Base-by-base conservation (phyloP, 257 asterid species). In the Cordia subcordata region DNA sequence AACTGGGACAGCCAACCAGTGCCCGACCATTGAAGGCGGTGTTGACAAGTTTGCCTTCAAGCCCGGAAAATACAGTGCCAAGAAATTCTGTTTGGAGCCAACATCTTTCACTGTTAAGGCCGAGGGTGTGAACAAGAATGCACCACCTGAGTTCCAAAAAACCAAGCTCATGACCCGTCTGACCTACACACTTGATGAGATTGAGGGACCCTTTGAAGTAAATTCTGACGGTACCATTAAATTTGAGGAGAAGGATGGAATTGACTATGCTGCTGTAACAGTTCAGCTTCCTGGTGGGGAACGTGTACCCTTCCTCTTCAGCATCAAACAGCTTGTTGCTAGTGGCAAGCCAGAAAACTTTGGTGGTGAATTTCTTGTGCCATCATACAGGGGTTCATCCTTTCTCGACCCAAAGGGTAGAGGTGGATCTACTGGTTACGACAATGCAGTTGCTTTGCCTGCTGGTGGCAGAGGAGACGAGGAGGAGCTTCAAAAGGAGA, bases 341-440 rank as follows among this genome's bases (percentile, higher is more conserved):
- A 76, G 96, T 2, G 99, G 97, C 14, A 89, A 83, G 17, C 95
- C 96, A 0, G 90, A 85, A 9, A 64, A 69, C 75, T 86, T 89
- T 27, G 15, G 82, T 0, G 99, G 99, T 0, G 90, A 80, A 0
- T 93, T 81, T 69, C 84, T 93, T 0, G 97, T 93, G 61, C 99
- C 99, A 1, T 93, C 99, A 0, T 93, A 93, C 88, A 77, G 99
- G 66, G 99, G 97, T 0, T 89, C 99, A 0, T 89, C 99, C 13
- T 93, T 93, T 85, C 90, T 93, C 9, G 97, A 93, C 95, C 99
- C 99, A 18, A 93, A 93, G 85, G 99, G 99, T 8, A 78, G 99
- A 23, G 97, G 99, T 61, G 99, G 97, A 11, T 86, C 99, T 0
- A 93, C 99, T 8, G 99, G 99, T 4, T 93, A 93, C 37, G 99